Percentiles rank a stretch among this genome's conserved stretches.
Evolutionary conservation across 805 yeast genomes (phyloP).

Genomic region (Metschnikowia koreensis): DNA sequence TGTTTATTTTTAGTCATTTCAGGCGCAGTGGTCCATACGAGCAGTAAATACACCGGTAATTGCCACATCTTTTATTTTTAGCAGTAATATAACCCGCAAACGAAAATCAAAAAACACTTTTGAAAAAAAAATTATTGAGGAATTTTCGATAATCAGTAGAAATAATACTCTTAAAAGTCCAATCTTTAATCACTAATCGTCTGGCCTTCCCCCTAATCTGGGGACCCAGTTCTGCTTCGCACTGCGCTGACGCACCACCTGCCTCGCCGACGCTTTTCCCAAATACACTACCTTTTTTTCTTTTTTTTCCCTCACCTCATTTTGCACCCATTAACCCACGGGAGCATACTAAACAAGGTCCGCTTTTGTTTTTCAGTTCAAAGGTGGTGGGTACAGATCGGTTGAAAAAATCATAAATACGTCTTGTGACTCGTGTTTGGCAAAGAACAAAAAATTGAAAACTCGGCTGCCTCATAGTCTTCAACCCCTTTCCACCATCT

Average conservation of each 20-base stretch:
- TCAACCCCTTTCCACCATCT: neutral
- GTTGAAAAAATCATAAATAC: no score
- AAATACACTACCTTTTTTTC: conserved; percentile 8
- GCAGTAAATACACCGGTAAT: no score
- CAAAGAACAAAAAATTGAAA: no score
- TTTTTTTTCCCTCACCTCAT: conserved; percentile 15
- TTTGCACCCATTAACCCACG: conserved; percentile 19
- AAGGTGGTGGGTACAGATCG: neutral
- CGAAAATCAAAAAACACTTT: no score
- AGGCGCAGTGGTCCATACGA: no score
- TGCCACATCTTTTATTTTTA: no score
- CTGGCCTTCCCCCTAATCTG: neutral
- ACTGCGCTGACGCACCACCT: conserved; percentile 3
- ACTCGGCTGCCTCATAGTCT: neutral
- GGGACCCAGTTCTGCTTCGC: neutral
- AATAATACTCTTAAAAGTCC: no score
- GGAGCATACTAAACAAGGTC: conserved; percentile 5
- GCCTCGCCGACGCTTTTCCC: conserved; percentile 7
- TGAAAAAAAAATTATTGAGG: no score
- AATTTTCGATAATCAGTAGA: no score
- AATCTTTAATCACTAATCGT: no score
- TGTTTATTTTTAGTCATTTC: no score
- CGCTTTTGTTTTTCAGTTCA: neutral
- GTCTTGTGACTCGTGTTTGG: neutral
- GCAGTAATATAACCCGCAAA: no score